Percentiles rank a stretch among this genome's conserved stretches.
These are phyloP conservation scores for Collybia sordida DNA, from an alignment of 768 basidiomycete species.

Conservation along the genomic window DNA sequence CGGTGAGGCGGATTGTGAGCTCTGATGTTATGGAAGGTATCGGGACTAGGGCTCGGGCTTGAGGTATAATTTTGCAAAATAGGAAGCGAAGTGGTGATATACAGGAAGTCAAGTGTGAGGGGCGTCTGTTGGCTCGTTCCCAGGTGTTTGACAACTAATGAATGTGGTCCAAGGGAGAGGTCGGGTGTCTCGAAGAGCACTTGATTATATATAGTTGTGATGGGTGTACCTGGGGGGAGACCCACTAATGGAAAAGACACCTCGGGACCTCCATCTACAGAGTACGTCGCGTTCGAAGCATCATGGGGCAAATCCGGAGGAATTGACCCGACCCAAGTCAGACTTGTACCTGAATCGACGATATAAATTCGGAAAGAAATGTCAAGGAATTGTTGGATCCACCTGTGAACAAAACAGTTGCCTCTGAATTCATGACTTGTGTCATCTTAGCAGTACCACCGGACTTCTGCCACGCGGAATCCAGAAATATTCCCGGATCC, in stretches of 20 bases:
- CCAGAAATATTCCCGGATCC: background rate
- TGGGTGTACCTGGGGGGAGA: no score
- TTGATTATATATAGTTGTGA: no score
- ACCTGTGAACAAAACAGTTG: background rate
- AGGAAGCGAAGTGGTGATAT: conserved; percentile 11
- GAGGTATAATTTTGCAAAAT: conserved; percentile 6
- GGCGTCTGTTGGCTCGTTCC: conserved; percentile 19
- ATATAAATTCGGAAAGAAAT: background rate
- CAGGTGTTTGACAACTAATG: conserved; percentile 19
- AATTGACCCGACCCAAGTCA: background rate
- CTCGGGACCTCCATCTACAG: conserved; percentile 4
- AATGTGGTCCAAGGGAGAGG: conserved; percentile 17
- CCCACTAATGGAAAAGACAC: no score
- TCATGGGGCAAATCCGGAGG: background rate
- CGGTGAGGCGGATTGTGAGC: no score
- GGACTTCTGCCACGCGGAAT: background rate
- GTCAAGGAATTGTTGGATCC: background rate
- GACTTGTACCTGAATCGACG: background rate
- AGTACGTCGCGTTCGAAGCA: conserved; percentile 1
- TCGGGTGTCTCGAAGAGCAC: conserved; percentile 17
- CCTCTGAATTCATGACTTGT: background rate
- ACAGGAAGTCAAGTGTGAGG: conserved; percentile 18
- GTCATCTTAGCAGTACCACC: background rate
- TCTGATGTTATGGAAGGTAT: no score
- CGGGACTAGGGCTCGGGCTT: background rate